These are phyloP conservation scores for Bipolaris victoriae DNA, from an alignment of 2,329 filamentous ascomycete genomes.

Conservation along the genomic window DNA sequence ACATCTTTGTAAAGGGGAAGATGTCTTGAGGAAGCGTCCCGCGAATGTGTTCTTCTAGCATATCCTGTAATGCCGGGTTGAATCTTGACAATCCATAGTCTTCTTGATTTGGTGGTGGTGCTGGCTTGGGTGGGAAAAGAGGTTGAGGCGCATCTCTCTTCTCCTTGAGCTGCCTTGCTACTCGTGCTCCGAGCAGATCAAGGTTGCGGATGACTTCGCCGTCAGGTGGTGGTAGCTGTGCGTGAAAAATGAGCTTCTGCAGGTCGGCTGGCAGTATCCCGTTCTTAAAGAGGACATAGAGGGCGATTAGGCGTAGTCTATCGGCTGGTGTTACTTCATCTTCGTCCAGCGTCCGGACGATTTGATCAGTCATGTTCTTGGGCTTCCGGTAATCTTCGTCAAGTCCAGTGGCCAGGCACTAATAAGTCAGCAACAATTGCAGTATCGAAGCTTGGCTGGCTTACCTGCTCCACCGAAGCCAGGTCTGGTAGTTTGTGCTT, in stretches of 20 bases:
- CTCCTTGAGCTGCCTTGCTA: conserved; percentile 78
- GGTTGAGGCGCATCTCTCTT: conserved; percentile 68
- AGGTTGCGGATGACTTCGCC: conserved; percentile 77
- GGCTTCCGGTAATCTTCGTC: conserved; percentile 93
- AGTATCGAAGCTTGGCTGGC: neutral
- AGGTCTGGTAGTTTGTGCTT: conserved; percentile 83
- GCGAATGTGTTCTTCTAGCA: conserved; percentile 72
- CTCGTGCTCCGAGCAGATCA: conserved; percentile 78
- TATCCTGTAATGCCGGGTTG: conserved; percentile 78
- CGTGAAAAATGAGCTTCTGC: conserved; percentile 81
- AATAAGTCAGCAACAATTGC: conserved; percentile 3
- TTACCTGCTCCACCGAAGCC: conserved; percentile 80
- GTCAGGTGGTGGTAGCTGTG: conserved; percentile 76
- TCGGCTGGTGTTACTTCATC: conserved; percentile 74
- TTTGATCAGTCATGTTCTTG: conserved; percentile 83
- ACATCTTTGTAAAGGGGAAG: conserved; percentile 58
- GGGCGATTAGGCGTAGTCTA: conserved; percentile 80
- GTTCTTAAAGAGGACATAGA: conserved; percentile 85
- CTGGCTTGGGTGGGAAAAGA: conserved; percentile 72
- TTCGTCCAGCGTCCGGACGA: conserved; percentile 88
- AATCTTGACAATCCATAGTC: conserved; percentile 88
- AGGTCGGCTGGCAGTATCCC: conserved; percentile 86
- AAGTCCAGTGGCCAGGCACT: conserved; percentile 84
- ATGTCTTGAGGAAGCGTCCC: conserved; percentile 52
- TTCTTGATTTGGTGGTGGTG: conserved; percentile 62